These are phyloP conservation scores for Sugiyamaella pinicola DNA, from an alignment of 1,139 yeast genomes.

Conservation along the genomic window DNA sequence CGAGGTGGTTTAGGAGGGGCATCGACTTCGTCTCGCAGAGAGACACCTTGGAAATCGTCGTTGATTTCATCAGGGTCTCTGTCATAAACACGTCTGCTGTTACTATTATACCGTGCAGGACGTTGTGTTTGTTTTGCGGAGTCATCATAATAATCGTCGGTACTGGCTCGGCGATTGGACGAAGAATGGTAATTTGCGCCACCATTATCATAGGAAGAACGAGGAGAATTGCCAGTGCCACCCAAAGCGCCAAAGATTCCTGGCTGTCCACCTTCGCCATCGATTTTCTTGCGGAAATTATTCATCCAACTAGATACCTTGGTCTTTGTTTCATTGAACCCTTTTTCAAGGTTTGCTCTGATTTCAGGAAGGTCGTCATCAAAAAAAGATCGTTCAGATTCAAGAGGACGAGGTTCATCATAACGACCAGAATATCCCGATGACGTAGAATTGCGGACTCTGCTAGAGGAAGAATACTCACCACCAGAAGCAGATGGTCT, in stretches of 20 bases:
- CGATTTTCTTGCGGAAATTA: conserved; percentile 64
- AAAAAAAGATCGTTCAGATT: conserved; percentile 48
- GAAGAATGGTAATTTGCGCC: not conserved
- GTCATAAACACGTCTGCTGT: conserved; percentile 30
- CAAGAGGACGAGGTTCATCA: conserved; percentile 33
- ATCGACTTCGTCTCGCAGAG: conserved; percentile 52
- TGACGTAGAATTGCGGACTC: conserved; percentile 20
- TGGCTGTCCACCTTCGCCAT: conserved; percentile 38
- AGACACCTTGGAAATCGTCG: conserved; percentile 60
- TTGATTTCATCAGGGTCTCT: conserved; percentile 43
- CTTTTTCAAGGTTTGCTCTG: conserved; percentile 69
- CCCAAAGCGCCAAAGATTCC: conserved; percentile 33
- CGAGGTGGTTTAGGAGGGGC: conserved; percentile 45
- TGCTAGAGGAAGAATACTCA: conserved; percentile 19
- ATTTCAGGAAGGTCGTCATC: conserved; percentile 65
- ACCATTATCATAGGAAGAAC: conserved; percentile 32
- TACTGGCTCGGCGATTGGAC: conserved; percentile 20
- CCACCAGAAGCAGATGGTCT: conserved; percentile 5
- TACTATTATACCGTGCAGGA: conserved; percentile 18
- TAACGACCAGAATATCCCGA: conserved; percentile 36
- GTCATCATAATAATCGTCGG: conserved; percentile 21
- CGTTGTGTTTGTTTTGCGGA: conserved; percentile 1
- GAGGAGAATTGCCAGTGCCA: conserved; percentile 29
- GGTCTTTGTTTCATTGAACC: conserved; percentile 80
- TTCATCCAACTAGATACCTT: conserved; percentile 83